Base-by-base conservation (phyloP, 139 green algal genomes). In the Dunaliella sp. region DNA sequence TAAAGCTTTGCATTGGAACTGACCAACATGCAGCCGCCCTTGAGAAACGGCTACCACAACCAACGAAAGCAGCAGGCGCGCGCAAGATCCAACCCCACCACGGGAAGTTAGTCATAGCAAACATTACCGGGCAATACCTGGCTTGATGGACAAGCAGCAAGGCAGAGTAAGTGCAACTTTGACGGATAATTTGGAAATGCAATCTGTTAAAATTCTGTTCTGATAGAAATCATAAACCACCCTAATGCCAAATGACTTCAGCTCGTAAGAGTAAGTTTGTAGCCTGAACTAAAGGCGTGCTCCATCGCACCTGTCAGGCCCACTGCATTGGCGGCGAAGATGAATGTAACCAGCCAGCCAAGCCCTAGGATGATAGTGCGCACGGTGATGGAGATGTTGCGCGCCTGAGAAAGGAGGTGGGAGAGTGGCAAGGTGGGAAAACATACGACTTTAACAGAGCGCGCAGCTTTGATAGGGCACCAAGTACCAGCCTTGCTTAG, bases 301-400 rank as follows among this genome's bases (percentile, higher is more conserved):
- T 30, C 58, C 21, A 32, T 83, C 87, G 59, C 36, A 90, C 87
- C 93, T 36, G 86, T 33, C 33, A 95, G 85, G 16, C 93, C 93
- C 2, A 95, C 78, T 12, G 86, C 78, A 80, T 96, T 96, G 77
- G 90, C 90, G 24, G 81, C 91, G 79, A 95, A 96, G 78, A 96
- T 92, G 84, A 96, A 96, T 1, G 93, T 95, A 26, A 87, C 91
- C 37, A 96, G 90, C 84, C 94, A 96, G 57, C 85, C 81, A 38
- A 96, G 85, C 12, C 93, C 93, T 30, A 91, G n/a, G 22, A 96
- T 74, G 82, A 96, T 93, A 32, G 93, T 96, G 32, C 93, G 91
- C 35, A 95, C 91, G 1, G 93, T 96, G 38, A 95, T 92, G 36
- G 90, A 87, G 78, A 96, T 95, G 90, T 95, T 94, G 25, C 86